These are phyloP conservation scores for Clarireedia paspali DNA, from an alignment of 2,329 filamentous ascomycete species.

Conservation along the genomic window DNA sequence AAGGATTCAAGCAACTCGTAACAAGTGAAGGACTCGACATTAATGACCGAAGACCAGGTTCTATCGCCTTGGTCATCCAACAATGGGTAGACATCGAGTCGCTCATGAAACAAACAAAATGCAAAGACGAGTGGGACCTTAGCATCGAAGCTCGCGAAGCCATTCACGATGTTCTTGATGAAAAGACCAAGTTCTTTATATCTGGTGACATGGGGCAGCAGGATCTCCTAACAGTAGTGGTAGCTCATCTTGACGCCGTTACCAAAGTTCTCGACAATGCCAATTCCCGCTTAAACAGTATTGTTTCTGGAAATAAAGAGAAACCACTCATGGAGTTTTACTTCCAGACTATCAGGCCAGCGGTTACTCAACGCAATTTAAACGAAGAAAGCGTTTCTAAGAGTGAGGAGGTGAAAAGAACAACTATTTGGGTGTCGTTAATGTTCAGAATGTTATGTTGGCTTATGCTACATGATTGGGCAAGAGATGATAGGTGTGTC, in stretches of 20 bases:
- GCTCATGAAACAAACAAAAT: neutral
- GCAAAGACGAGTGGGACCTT: conserved; percentile 18
- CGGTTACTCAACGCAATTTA: conserved; percentile 32
- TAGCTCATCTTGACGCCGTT: conserved; percentile 22
- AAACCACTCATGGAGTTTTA: conserved; percentile 45
- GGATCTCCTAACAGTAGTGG: conserved; percentile 21
- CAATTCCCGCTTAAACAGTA: conserved; percentile 26
- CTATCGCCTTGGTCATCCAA: conserved; percentile 12
- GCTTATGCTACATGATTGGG: conserved; percentile 50
- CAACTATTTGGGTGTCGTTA: conserved; percentile 46
- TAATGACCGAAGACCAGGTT: neutral
- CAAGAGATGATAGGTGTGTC: conserved; percentile 45
- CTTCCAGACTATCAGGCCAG: conserved; percentile 35
- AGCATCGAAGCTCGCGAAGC: conserved; percentile 20
- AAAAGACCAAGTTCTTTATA: conserved; percentile 19
- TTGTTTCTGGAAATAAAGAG: conserved; percentile 40
- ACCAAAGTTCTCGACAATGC: conserved; percentile 40
- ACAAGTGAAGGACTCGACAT: conserved; percentile 2
- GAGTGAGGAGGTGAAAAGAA: conserved; percentile 8
- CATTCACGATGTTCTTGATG: conserved; percentile 25
- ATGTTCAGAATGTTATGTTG: conserved; percentile 52
- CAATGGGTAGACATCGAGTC: conserved; percentile 17
- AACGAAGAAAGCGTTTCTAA: neutral
- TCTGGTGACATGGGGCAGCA: conserved; percentile 10
- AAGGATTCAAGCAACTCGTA: conserved; percentile 13